phyloP scores from a whole-genome alignment of 1,139 yeast species.

The Magnusiomyces magnusii region DNA sequence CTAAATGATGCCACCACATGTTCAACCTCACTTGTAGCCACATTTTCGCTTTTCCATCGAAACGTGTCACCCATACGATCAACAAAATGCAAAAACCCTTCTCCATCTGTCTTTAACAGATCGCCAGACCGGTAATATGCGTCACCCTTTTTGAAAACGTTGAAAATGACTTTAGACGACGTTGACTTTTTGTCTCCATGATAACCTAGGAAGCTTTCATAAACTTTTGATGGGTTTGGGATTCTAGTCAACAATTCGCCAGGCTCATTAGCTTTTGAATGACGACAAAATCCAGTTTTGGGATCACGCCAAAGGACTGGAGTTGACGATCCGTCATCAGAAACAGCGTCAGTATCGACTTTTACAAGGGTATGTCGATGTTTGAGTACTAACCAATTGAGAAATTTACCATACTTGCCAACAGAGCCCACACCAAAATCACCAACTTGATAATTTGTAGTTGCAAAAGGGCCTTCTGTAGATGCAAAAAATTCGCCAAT shows the following conservation, averaged over 20 bases:
- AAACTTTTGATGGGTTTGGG: slow-evolving; percentile 43
- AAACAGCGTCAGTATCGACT: slow-evolving; percentile 37
- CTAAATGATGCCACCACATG: slow-evolving; percentile 46
- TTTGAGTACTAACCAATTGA: slow-evolving; percentile 10
- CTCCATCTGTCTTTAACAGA: slow-evolving; percentile 58
- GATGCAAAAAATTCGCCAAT: slow-evolving; percentile 94
- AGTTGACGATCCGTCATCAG: slow-evolving; percentile 57
- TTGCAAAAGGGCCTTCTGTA: slow-evolving; percentile 87
- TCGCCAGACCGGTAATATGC: slow-evolving; percentile 93
- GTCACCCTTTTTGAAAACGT: slow-evolving; percentile 80
- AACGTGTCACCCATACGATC: slow-evolving; percentile 95
- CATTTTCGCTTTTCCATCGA: slow-evolving; percentile 97
- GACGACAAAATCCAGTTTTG: slow-evolving; percentile 53
- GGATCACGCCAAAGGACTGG: slow-evolving; percentile 57
- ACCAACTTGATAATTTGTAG: slow-evolving; percentile 75
- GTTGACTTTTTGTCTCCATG: slow-evolving; percentile 76
- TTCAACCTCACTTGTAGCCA: slow-evolving; percentile 90
- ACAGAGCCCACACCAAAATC: slow-evolving; percentile 86
- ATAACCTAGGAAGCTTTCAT: slow-evolving; percentile 78
- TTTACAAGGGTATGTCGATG: slow-evolving; percentile 48
- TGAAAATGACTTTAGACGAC: slow-evolving; percentile 57
- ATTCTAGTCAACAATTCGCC: slow-evolving; percentile 84
- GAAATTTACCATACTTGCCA: slow-evolving; percentile 58
- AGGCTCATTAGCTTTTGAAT: slow-evolving; percentile 52
- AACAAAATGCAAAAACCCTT: slow-evolving; percentile 72